Conservation (phyloP, 805 yeast genomes). For the Cyberlindnera euphorbiiphila region DNA sequence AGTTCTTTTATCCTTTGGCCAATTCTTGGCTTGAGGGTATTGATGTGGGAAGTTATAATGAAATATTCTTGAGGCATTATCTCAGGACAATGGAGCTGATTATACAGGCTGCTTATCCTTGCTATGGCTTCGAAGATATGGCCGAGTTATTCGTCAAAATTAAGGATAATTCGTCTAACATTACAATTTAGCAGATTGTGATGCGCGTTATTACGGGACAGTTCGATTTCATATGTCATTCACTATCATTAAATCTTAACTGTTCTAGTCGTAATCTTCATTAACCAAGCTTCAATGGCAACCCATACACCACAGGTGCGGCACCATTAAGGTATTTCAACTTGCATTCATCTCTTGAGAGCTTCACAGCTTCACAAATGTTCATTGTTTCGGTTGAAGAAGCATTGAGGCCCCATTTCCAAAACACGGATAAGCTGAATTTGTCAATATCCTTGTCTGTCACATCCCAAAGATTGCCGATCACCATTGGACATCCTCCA, state of each 20-base stretch:
- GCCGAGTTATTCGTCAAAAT: conserved; percentile 29
- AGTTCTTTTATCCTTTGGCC: conserved; percentile 50
- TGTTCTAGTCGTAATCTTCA: conserved; percentile 12
- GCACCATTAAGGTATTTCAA: conserved; percentile 81
- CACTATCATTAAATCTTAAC: neutral
- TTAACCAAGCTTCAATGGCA: conserved; percentile 52
- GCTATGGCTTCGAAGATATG: conserved; percentile 35
- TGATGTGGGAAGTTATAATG: conserved; percentile 51
- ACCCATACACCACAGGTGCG: conserved; percentile 88
- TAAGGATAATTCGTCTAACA: conserved; percentile 11
- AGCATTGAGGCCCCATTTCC: conserved; percentile 58
- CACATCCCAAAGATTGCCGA: conserved; percentile 94
- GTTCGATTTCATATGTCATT: conserved; percentile 3
- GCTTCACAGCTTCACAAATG: conserved; percentile 53
- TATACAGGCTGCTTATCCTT: conserved; percentile 46
- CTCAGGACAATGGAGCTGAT: conserved; percentile 43
- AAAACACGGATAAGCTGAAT: conserved; percentile 60
- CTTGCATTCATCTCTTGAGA: conserved; percentile 64
- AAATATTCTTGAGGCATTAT: conserved; percentile 48
- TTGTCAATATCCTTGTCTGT: conserved; percentile 93
- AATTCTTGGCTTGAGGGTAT: conserved; percentile 52
- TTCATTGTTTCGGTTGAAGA: conserved; percentile 12
- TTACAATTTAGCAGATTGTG: conserved; percentile 13
- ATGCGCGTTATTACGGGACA: too few relatives aligned
- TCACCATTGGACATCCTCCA: conserved; percentile 78